Evolutionary conservation across 106 monocot genomes (phyloP), one percentile per base, ranked within the genome.

Genomic region (Vanilla planifolia): DNA sequence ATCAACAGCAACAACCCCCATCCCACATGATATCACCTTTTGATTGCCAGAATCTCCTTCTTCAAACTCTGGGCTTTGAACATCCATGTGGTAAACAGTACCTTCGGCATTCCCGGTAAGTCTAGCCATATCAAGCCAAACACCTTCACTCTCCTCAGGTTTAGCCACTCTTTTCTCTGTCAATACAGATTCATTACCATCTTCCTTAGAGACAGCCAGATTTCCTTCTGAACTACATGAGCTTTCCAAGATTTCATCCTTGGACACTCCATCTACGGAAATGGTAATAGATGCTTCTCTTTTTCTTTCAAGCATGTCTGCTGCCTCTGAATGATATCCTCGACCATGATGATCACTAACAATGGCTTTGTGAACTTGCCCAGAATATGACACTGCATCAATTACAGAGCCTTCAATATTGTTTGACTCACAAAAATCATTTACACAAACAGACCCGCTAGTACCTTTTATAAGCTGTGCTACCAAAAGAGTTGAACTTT

Each of bases 261-360:
- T 13, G 13, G 9, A 26, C 53, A 4, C 28, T 53, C 53, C 15
- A 53, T 53, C 16, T 16, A 53, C 5, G 14, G 53, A 53, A 53
- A 32, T 15, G 16, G 25, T 11, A 53, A 32, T 17, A 32, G 16
- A 30, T 5, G 13, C 29, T 53, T 53, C 53, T 30, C 28, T 53
- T 16, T n/a, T 0, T 53, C 53, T 53, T 53, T 30, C 15, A 53
- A 53, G 30, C 53, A 29, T 53, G 53, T 16, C 53, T 53, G 53
- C 53, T 53, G 9, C n/a, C n/a, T n/a, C n/a, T n/a, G n/a, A n/a
- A n/a, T n/a, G n/a, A n/a, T n/a, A n/a, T n/a, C n/a, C n/a, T n/a
- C n/a, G n/a, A n/a, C n/a, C n/a, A n/a, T n/a, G n/a, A n/a, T n/a
- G n/a, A n/a, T n/a, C n/a, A n/a, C n/a, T n/a, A n/a, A n/a, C n/a